phyloP scores from a whole-genome alignment of 2,329 filamentous ascomycete species.

The Aquanectria penicillioides region DNA sequence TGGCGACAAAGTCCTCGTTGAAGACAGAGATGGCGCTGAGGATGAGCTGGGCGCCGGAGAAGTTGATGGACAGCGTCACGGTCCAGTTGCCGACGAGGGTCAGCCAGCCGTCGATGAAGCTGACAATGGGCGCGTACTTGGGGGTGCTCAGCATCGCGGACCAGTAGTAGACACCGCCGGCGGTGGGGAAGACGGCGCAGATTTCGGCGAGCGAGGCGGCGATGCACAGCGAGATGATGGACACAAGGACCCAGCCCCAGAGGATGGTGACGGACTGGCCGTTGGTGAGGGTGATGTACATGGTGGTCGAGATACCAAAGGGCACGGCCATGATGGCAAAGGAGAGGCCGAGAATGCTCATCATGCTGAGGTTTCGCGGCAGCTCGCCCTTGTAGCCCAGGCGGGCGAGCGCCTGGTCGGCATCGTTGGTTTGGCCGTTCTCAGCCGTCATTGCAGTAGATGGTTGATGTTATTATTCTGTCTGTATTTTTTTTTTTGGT shows the following conservation, averaged over 20 bases:
- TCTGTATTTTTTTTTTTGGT: not conserved
- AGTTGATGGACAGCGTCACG: slow-evolving; percentile 75
- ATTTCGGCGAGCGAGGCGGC: slow-evolving; percentile 79
- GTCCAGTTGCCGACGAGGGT: slow-evolving; percentile 78
- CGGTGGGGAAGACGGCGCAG: slow-evolving; percentile 71
- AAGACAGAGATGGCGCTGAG: slow-evolving; percentile 74
- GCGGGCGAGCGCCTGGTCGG: slow-evolving; percentile 56
- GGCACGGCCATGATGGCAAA: slow-evolving; percentile 63
- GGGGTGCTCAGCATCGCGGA: slow-evolving; percentile 72
- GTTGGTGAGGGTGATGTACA: slow-evolving; percentile 68
- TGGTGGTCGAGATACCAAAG: slow-evolving; percentile 60
- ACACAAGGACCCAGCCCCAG: slow-evolving; percentile 73
- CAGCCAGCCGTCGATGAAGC: slow-evolving; percentile 80
- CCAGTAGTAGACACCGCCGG: slow-evolving; percentile 78
- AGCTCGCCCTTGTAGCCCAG: slow-evolving; percentile 62
- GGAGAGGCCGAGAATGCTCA: slow-evolving; percentile 59
- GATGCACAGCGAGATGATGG: slow-evolving; percentile 77
- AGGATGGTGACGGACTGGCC: slow-evolving; percentile 79
- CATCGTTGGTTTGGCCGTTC: slow-evolving; percentile 35
- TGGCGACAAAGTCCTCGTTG: slow-evolving; percentile 65
- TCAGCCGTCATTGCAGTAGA: slow-evolving; percentile 22
- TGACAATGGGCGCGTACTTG: slow-evolving; percentile 69
- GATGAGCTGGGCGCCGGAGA: slow-evolving; percentile 75
- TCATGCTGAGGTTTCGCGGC: slow-evolving; percentile 60
- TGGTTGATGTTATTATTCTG: not conserved